A percentile compares a stretch with the other conserved stretches of the same genome.
Evolutionary conservation across 352 stramenopile species (phyloP).

Genomic region (Phytophthora pini): DNA sequence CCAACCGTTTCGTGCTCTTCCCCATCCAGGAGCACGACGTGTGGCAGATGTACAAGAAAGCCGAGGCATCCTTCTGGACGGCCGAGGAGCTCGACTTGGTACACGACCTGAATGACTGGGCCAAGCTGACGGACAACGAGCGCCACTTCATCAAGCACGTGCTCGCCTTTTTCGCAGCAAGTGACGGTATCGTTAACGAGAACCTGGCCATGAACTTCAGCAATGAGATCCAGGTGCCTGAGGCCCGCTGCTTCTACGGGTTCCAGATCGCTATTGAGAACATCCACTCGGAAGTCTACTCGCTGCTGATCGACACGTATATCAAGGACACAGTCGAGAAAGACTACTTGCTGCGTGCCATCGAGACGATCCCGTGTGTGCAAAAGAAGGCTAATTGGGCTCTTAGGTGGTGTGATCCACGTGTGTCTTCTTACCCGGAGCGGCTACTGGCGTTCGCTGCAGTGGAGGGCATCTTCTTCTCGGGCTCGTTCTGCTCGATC

Average conservation of each 20-base stretch:
- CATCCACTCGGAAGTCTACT: conserved; percentile 99
- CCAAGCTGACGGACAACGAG: conserved; percentile 93
- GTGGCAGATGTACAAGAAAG: conserved; percentile 99
- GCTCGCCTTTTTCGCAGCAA: conserved; percentile 98
- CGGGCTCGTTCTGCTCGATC: conserved; percentile 98
- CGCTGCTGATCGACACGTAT: conserved; percentile 99
- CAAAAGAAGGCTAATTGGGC: conserved; percentile 98
- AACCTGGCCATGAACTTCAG: conserved; percentile 99
- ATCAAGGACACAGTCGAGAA: conserved; percentile 97
- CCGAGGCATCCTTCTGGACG: conserved; percentile 99
- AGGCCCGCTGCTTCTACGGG: conserved; percentile 99
- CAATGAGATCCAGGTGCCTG: conserved; percentile 96
- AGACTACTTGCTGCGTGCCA: conserved; percentile 94
- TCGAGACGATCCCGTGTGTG: conserved; percentile 98
- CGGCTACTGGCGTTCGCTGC: conserved; percentile 97
- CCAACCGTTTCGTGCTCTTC: conserved; percentile 97
- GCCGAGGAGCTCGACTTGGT: conserved; percentile 98
- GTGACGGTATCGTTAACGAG: conserved; percentile 99
- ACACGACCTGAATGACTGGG: conserved; percentile 96
- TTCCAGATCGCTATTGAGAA: conserved; percentile 99
- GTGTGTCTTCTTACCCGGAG: conserved; percentile 95
- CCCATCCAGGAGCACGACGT: conserved; percentile 97
- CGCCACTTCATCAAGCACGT: conserved; percentile 98
- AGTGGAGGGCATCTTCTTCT: conserved; percentile 99
- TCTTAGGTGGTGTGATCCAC: conserved; percentile 95